Base-by-base conservation (phyloP, 108 stramenopile species). In the Ochromonas danica region DNA sequence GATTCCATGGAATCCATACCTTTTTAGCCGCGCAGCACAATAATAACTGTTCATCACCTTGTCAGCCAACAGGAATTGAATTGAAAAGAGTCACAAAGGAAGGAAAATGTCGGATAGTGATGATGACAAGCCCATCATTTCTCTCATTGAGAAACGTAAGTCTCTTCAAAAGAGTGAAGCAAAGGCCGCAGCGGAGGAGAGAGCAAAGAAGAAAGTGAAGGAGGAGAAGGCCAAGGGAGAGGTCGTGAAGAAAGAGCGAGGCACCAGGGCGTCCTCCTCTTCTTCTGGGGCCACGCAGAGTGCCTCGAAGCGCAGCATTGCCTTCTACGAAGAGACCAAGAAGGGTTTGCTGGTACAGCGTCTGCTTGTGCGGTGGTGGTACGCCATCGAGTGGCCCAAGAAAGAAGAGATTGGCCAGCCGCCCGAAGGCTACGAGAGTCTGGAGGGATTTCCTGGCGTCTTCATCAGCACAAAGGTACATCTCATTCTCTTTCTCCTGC, bases 61-160 rank as follows among this genome's bases (percentile, higher is more conserved):
- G n/a, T n/a, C n/a, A n/a, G n/a, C n/a, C n/a, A n/a, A n/a, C n/a
- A n/a, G n/a, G n/a, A n/a, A n/a, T n/a, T n/a, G n/a, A n/a, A n/a
- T n/a, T n/a, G n/a, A n/a, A n/a, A n/a, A n/a, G n/a, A n/a, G n/a
- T n/a, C n/a, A n/a, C n/a, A n/a, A n/a, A n/a, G n/a, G n/a, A n/a
- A n/a, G n/a, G n/a, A n/a, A n/a, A n/a, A 51, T 51, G 67, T 70
- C 67, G 22, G 72, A 75, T 33, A 75, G 72, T 75, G 72, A 75
- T 42, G 72, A 75, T 75, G 72, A 75, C 31, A 75, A 30, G 17
- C 72, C 72, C 3, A 33, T 75, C 10, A 33, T 33, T 27, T 6
- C 10, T 3, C 43, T 75, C 3, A 45, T 75, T 39, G 14, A 41
- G 25, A 75, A 33, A 41, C 36, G 72, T 6, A 31, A 22, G 63